phyloP scores from a whole-genome alignment of 495 filamentous ascomycete genomes.

The Neurospora sp. region DNA sequence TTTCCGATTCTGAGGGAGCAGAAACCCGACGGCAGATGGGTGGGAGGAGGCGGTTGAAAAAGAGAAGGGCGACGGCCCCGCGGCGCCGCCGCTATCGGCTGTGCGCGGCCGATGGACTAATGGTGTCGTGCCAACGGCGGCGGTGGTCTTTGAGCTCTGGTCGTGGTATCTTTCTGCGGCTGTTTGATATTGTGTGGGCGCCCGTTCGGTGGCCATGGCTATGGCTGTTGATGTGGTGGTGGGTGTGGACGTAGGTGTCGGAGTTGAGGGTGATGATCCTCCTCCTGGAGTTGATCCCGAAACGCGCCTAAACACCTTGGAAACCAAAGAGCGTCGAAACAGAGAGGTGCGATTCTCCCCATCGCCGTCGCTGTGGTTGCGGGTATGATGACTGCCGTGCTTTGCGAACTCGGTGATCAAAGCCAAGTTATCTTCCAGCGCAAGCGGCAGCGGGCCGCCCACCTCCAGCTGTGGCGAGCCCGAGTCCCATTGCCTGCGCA shows the following conservation, averaged over 20 bases:
- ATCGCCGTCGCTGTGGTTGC: background rate
- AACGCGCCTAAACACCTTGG: constrained; percentile 4
- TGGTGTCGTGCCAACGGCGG: background rate
- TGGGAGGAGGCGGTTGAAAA: background rate
- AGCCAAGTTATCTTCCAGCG: background rate
- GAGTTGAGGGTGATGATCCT: background rate
- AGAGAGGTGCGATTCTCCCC: background rate
- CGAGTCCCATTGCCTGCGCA: background rate
- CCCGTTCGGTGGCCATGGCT: background rate
- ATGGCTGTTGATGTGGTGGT: background rate
- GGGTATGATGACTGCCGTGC: background rate
- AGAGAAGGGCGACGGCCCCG: background rate
- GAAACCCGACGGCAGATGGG: background rate
- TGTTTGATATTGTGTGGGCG: background rate
- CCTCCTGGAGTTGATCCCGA: background rate
- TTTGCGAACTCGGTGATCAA: background rate
- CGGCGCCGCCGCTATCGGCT: background rate
- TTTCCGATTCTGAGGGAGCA: background rate
- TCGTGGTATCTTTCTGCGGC: background rate
- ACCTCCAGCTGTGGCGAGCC: background rate
- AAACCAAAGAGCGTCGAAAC: constrained; percentile 6
- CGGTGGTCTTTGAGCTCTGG: background rate
- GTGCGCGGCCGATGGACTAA: background rate
- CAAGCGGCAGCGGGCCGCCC: background rate
- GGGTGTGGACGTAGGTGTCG: background rate